A percentile compares a stretch with the other conserved stretches of the same genome.
Conservation (phyloP, 139 green algal species). For the Closterium sp. region DNA sequence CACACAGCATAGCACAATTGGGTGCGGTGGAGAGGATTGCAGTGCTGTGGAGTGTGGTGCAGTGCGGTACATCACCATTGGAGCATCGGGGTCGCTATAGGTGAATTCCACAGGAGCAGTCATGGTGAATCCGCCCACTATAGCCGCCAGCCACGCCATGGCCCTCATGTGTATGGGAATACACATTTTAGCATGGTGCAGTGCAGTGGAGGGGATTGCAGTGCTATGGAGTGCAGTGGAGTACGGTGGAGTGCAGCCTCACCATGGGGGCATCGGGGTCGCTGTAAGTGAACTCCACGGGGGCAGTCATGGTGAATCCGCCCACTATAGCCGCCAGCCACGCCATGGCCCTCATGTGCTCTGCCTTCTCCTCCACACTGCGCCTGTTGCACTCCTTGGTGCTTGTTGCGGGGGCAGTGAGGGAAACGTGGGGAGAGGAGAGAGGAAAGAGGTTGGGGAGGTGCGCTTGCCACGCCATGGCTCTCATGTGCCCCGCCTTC, state of each 20-base stretch:
- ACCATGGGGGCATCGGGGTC: not conserved
- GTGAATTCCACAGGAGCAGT: conserved; percentile 28
- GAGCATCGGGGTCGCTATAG: not conserved
- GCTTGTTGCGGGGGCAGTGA: too few species aligned
- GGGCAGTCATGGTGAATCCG: conserved; percentile 36
- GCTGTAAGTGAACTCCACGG: conserved; percentile 26
- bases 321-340: conserved; percentile 20
- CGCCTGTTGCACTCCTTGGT: not conserved
- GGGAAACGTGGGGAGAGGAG: too few species aligned
- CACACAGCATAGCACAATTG: too few species aligned
- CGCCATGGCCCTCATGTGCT: conserved; percentile 4
- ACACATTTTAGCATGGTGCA: too few species aligned
- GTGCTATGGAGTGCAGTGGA: too few species aligned
- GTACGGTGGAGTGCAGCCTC: too few species aligned
- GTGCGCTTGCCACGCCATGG: not conserved
- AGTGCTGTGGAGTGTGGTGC: not conserved
- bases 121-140: conserved; percentile 29
- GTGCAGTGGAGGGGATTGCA: too few species aligned
- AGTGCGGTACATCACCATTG: not conserved
- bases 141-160: conserved; percentile 17
- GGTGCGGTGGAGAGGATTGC: not conserved
- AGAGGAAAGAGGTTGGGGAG: too few species aligned
- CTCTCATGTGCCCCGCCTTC: conserved; percentile 1
- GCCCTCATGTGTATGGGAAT: conserved; percentile 26
- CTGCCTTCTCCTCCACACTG: not conserved